Percentiles rank a stretch among this genome's conserved stretches.
These are phyloP conservation scores for Dichomitus squalens DNA, from an alignment of 1,284 basidiomycete genomes.

Conservation along the genomic window DNA sequence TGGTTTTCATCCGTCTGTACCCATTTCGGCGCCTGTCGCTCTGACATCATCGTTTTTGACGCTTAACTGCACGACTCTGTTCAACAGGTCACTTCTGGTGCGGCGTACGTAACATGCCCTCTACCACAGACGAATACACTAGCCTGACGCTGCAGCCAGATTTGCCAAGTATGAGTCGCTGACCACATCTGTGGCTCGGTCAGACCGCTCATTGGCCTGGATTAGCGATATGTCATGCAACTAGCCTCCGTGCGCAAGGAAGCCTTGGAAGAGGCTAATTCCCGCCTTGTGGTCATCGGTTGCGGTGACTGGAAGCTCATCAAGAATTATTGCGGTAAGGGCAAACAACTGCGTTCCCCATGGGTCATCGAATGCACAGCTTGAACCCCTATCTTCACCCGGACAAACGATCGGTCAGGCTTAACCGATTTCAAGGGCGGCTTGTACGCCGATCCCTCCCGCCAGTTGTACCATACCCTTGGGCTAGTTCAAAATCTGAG, in stretches of 20 bases:
- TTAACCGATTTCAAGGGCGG: constrained; percentile 46
- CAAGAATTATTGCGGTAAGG: constrained; percentile 51
- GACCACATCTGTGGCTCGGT: background rate
- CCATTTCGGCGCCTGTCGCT: background rate
- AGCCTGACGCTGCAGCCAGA: constrained; percentile 27
- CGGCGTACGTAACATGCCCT: constrained; percentile 43
- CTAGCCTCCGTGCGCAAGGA: constrained; percentile 48
- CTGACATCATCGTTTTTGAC: background rate
- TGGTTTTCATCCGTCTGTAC: constrained; percentile 64
- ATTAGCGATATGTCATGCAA: constrained; percentile 55
- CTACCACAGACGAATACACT: background rate
- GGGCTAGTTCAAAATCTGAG: constrained; percentile 52
- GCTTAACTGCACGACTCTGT: background rate
- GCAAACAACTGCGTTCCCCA: background rate
- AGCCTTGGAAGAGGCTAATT: constrained; percentile 43
- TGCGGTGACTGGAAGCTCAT: constrained; percentile 65
- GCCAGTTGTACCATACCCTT: constrained; percentile 52
- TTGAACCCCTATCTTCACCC: background rate
- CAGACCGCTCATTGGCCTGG: constrained; percentile 1
- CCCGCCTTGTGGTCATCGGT: constrained; percentile 57
- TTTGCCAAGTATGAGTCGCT: constrained; percentile 41
- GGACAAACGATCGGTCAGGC: constrained; percentile 38
- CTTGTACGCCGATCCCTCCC: constrained; percentile 62
- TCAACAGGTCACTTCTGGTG: constrained; percentile 67
- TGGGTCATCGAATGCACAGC: background rate